Conservation (phyloP, 2,329 filamentous ascomycete genomes). For the Spiromastix sp. region DNA sequence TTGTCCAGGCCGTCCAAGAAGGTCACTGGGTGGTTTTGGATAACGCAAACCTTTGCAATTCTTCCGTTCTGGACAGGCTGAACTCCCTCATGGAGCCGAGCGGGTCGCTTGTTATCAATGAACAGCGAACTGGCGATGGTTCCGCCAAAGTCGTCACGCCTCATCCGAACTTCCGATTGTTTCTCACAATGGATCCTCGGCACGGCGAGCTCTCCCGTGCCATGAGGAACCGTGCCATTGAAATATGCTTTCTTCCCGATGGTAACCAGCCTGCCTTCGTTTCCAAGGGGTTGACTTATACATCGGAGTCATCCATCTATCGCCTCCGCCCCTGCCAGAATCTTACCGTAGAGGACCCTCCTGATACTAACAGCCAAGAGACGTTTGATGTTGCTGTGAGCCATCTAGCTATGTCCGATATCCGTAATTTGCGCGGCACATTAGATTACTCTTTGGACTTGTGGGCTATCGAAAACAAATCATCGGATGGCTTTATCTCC, state of each 20-base stretch:
- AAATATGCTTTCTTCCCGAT: conserved; percentile 61
- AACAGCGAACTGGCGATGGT: conserved; percentile 76
- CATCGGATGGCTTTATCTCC: conserved; percentile 8
- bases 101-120: conserved; percentile 81
- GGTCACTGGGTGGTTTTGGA: conserved; percentile 92
- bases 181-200: conserved; percentile 83
- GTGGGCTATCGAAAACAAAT: conserved; percentile 1
- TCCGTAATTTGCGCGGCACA: conserved; percentile 23
- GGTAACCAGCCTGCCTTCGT: conserved; percentile 15
- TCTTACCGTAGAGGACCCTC: conserved; percentile 9
- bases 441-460: conserved; percentile 14
- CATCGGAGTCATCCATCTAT: conserved; percentile 29
- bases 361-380: conserved; percentile 10
- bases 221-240: conserved; percentile 90
- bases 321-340: conserved; percentile 27
- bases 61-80: conserved; percentile 84
- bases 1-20: conserved; percentile 74
- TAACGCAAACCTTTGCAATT: conserved; percentile 93
- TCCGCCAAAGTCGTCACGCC: conserved; percentile 69
- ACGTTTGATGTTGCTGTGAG: conserved; percentile 25
- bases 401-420: conserved; percentile 26
- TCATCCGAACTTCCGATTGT: conserved; percentile 80
- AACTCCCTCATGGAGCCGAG: conserved; percentile 91
- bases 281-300: conserved; percentile 23
- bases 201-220: conserved; percentile 91